Evolutionary conservation across 1,284 basidiomycete species (phyloP), one percentile per base, ranked within the genome.

Genomic region (Cutaneotrichosporon sp.): DNA sequence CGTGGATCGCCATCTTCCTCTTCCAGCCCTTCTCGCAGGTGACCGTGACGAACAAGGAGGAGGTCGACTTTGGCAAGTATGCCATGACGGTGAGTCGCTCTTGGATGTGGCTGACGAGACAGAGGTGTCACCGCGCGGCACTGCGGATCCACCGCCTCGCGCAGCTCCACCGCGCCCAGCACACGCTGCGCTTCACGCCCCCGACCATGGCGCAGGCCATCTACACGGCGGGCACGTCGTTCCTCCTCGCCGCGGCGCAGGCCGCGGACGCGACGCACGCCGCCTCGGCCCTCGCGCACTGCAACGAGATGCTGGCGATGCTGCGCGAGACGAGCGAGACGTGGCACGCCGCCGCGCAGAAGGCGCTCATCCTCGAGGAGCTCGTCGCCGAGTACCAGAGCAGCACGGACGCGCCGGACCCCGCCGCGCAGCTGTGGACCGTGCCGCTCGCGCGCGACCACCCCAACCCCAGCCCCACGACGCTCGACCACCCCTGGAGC

Each of bases 1-100:
- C 85, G 77, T 88, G 86, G 86, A 78, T 86, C 8, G 81, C 84
- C 56, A 86, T 89, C 42, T 80, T 89, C 7, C 82, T 89, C 0
- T 86, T 87, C 66, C 82, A 87, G 0, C 87, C 87, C 0, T 87
- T 87, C 49, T 58, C 58, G n/a, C 64, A 66, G 22, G 56, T 66
- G 3, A 11, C 42, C 3, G 36, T 24, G 1, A 47, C 45, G 20
- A 27, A 16, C 7, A 8, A 24, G 25, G 42, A 55, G 6, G 54
- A 55, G n/a, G 22, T 45, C 7, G 45, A 56, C n/a, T 56, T 59
- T 18, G 60, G 57, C 13, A 65, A 55, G 6, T 36, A 56, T 4
- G 64, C 64, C 45, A 59, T 65, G 57, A 61, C 57, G 0, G 64
- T 65, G 34, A 52, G 63, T 31, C 1, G 4, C 5, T 4, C 25